Evolutionary conservation across 257 asterid genomes (phyloP), one percentile per base, ranked within the genome.

Genomic region (Avicennia marina): DNA sequence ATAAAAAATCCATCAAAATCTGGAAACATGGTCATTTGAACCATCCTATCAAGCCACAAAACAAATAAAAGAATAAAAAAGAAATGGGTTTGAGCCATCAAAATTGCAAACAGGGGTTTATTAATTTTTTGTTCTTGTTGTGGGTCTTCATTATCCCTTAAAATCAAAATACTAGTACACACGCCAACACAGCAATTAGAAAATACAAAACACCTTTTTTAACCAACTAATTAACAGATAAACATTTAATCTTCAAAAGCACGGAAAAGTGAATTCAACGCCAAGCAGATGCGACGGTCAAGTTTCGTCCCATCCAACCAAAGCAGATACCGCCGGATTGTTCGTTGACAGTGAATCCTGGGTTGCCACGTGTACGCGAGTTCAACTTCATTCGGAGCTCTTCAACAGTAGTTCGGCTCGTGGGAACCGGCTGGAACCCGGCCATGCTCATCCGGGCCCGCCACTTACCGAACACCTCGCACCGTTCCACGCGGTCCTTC

Each of bases 281-380:
- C 95, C 95, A 85, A 60, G 89, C 81, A 6, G 93, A 85, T 43
- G 89, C 89, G 71, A 85, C 89, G 72, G 89, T 71, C 64, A 85
- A 84, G 0, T 81, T 78, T 52, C 87, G 81, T 73, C 86, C 90
- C 79, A 65, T 85, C 95, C 95, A 85, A 11, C 93, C 95, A 62
- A 82, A 78, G 73, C 78, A 76, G 62, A 85, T 69, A 1, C 86
- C 90, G 19, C 95, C 93, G 38, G 36, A 59, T 40, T 73, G 76
- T 60, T 80, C 83, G 32, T 29, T 69, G n/a, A 85, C 89, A 24
- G 80, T 82, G 69, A 82, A 85, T 17, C 93, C 95, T 39, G 81
- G 86, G 44, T 80, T 82, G 95, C 82, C 93, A 80, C 93, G 91
- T 82, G 87, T 63, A 61, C 72, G 74, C 2, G 81, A 64, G 34